Evolutionary conservation across 495 filamentous ascomycete genomes (phyloP).

Genomic region (Podospora comata): DNA sequence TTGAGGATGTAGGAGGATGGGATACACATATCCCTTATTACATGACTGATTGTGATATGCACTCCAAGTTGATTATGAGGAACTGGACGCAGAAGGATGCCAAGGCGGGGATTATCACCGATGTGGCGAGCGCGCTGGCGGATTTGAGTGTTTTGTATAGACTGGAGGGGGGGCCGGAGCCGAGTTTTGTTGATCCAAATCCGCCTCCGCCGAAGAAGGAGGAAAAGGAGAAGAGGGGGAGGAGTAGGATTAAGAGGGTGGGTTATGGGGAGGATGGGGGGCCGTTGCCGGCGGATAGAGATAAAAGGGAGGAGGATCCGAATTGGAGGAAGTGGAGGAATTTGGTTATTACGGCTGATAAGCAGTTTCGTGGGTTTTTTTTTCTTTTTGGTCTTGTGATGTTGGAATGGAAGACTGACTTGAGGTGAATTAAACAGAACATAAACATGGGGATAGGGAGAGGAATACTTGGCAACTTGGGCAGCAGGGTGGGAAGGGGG

Average conservation of each 20-base stretch:
- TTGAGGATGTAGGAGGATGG: slow-evolving; percentile 56
- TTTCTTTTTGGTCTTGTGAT: background rate
- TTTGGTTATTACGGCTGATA: slow-evolving; percentile 10
- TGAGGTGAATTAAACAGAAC: background rate
- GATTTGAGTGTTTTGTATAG: slow-evolving; percentile 50
- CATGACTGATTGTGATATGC: slow-evolving; percentile 59
- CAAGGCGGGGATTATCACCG: slow-evolving; percentile 50
- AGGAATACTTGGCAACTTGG: slow-evolving; percentile 59
- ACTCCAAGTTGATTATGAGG: slow-evolving; percentile 50
- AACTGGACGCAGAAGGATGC: slow-evolving; percentile 48
- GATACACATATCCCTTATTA: slow-evolving; percentile 61
- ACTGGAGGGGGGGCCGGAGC: slow-evolving; percentile 29
- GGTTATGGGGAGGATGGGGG: slow-evolving; percentile 8
- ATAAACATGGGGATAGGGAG: slow-evolving; percentile 33
- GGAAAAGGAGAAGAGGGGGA: slow-evolving; percentile 13
- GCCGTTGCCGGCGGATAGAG: slow-evolving; percentile 11
- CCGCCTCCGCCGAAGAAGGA: slow-evolving; percentile 28
- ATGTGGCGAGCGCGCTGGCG: slow-evolving; percentile 46
- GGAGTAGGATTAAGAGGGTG: slow-evolving; percentile 15
- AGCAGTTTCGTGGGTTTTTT: slow-evolving; percentile 8
- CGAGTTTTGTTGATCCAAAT: slow-evolving; percentile 43
- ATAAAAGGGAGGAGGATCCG: slow-evolving; percentile 7
- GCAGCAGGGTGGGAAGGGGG: slow-evolving; percentile 58
- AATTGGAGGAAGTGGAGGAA: slow-evolving; percentile 14
- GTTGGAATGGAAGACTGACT: background rate